Percentiles rank a stretch among this genome's conserved stretches.
These are phyloP conservation scores for Emiliania huxleyi DNA, from an alignment of 78 protist genomes.

Conservation along the genomic window DNA sequence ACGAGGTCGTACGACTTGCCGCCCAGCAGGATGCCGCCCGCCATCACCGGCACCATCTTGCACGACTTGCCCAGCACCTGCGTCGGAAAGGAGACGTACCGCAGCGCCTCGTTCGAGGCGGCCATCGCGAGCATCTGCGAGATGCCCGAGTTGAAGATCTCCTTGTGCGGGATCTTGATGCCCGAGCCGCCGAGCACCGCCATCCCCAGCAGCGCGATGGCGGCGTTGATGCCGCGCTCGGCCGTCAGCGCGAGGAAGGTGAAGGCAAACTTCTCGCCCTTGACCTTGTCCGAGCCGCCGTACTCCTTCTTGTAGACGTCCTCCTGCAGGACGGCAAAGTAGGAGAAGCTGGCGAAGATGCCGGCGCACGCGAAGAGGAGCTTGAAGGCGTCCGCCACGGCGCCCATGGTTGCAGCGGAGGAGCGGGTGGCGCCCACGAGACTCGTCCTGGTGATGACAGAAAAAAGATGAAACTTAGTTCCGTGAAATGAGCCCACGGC, in stretches of 20 bases:
- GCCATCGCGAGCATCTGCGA: constrained; percentile 14
- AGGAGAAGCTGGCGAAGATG: background rate
- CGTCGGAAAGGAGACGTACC: constrained; percentile 54
- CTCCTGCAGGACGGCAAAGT: constrained; percentile 28
- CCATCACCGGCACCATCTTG: constrained; percentile 61
- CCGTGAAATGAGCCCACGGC: too few species aligned
- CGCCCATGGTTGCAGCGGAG: background rate
- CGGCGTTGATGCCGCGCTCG: constrained; percentile 25
- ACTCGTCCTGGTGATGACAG: too few species aligned
- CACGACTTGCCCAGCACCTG: constrained; percentile 63
- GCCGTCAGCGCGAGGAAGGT: background rate
- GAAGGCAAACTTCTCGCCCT: constrained; percentile 11
- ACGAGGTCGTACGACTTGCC: background rate
- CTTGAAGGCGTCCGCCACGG: background rate
- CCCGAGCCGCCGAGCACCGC: background rate
- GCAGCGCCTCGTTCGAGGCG: constrained; percentile 42
- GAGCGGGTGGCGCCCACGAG: too few species aligned
- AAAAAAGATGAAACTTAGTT: too few species aligned
- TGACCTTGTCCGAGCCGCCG: too few species aligned
- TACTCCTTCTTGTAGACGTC: constrained; percentile 19
- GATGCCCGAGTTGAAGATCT: background rate
- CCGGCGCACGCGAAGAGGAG: constrained; percentile 19
- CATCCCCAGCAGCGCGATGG: background rate
- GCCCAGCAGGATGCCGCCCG: background rate
- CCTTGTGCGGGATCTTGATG: background rate